These are phyloP conservation scores for Neurospora intermedia DNA, from an alignment of 495 filamentous ascomycete genomes.

Conservation along the genomic window DNA sequence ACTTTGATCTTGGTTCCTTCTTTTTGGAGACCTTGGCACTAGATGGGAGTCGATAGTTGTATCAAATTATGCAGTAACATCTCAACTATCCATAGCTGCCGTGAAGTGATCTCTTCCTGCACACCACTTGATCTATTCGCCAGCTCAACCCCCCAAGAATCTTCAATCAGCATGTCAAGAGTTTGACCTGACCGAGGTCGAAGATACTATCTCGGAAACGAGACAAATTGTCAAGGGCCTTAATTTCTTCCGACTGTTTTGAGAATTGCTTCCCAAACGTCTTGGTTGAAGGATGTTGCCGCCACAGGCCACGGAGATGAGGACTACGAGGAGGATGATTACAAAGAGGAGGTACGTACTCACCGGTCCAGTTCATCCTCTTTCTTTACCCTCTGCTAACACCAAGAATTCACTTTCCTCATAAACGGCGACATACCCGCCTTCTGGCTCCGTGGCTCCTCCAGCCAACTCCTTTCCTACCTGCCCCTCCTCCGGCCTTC, in stretches of 20 bases:
- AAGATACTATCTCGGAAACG: constrained; percentile 39
- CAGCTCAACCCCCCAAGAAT: neutral
- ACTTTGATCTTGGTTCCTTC: neutral
- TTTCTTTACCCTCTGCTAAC: too few species aligned
- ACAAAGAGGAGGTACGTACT: constrained; percentile 21
- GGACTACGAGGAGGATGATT: constrained; percentile 6
- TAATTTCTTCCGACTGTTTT: constrained; percentile 49
- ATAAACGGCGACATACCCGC: constrained; percentile 52
- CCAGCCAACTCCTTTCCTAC: constrained; percentile 54
- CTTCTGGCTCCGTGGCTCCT: constrained; percentile 54
- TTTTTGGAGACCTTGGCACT: neutral
- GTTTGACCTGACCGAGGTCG: constrained; percentile 40
- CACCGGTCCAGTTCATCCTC: too few species aligned
- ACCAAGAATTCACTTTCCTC: constrained; percentile 16
- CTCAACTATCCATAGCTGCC: neutral
- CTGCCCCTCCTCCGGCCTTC: constrained; percentile 40
- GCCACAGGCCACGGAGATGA: constrained; percentile 15
- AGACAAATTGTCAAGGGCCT: constrained; percentile 41
- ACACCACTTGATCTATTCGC: neutral
- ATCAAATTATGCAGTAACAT: neutral
- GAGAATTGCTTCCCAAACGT: too few species aligned
- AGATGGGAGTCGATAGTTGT: neutral
- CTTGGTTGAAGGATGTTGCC: constrained; percentile 45
- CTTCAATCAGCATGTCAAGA: constrained; percentile 36
- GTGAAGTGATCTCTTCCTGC: neutral